Evolutionary conservation across 2,329 filamentous ascomycete species (phyloP), one percentile per base, ranked within the genome.

Genomic region (Fusarium concolor): DNA sequence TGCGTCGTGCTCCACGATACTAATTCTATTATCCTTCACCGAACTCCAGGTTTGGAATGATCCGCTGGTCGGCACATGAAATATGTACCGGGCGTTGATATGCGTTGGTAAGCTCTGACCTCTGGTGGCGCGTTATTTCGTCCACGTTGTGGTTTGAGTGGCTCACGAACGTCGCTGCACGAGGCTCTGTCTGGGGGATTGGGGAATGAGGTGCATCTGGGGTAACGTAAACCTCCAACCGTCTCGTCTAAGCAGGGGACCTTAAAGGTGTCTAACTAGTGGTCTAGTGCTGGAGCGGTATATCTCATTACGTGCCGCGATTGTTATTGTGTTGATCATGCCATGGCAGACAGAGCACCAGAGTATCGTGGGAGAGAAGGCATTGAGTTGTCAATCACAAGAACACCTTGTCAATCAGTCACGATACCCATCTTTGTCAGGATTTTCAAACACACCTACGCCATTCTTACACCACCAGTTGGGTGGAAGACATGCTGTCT

Each of bases 61-160:
- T 54, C 56, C 62, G 43, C 63, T 54, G 39, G 28, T 41, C 61
- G 45, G 62, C 31, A 60, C 39, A 58, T 69, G 45, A 57, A 43
- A 26, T 43, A 53, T 45, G 35, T 28, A 15, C 35, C 28, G 29
- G 35, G 38, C 20, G 41, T 47, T 43, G 45, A 44, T 56, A 39
- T 31, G 29, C 6, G 29, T 31, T 12, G 29, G 29, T 31, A 31
- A 42, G 56, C 61, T 72, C 68, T 65, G 49, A 55, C 56, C 71
- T 74, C 60, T 65, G 42, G 53, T 43, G 65, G 50, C 64, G 33
- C 55, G 50, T 42, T 33, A 24, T 41, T 53, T 38, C 38, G 41
- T 56, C 70, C 72, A 74, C 72, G 72, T 74, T 74, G 65, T 47
- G 38, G 41, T 70, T 72, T 61, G 65, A 74, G 65, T 74, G 72